A percentile compares a stretch with the other conserved stretches of the same genome.
These are phyloP conservation scores for Solanum hybrid DNA, from an alignment of 305 asterid species.

Conservation along the genomic window DNA sequence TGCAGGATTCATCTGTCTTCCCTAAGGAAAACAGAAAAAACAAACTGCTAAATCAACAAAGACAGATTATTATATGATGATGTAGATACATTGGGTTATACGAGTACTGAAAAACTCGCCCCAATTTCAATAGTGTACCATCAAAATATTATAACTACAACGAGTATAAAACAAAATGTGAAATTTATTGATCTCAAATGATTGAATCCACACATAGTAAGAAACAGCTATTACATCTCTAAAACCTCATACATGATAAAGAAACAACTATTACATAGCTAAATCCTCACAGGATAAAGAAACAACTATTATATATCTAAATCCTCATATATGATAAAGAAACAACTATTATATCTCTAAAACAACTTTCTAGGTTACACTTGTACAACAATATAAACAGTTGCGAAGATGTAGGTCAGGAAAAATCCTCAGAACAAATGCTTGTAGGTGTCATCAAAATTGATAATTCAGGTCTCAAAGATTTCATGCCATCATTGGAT, in stretches of 20 bases:
- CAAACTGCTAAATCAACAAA: background rate
- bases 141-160: background rate
- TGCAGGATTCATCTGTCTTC: background rate
- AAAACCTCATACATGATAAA: background rate
- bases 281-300: background rate
- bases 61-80: background rate
- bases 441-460: background rate
- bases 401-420: fast-evolving
- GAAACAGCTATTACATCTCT: background rate
- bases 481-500: background rate
- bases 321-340: background rate
- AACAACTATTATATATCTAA: no score
- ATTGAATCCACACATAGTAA: no score
- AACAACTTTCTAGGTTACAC: background rate
- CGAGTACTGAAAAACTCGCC: background rate
- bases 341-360: no score
- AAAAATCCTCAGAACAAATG: background rate
- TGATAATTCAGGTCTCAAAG: background rate
- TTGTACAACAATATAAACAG: background rate
- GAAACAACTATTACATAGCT: background rate
- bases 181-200: background rate
- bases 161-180: background rate
- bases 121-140: background rate
- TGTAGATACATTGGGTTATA: background rate
- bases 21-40: background rate